These are phyloP conservation scores for Larix sibirica DNA, from an alignment of 83 land plant species.

Conservation along the genomic window DNA sequence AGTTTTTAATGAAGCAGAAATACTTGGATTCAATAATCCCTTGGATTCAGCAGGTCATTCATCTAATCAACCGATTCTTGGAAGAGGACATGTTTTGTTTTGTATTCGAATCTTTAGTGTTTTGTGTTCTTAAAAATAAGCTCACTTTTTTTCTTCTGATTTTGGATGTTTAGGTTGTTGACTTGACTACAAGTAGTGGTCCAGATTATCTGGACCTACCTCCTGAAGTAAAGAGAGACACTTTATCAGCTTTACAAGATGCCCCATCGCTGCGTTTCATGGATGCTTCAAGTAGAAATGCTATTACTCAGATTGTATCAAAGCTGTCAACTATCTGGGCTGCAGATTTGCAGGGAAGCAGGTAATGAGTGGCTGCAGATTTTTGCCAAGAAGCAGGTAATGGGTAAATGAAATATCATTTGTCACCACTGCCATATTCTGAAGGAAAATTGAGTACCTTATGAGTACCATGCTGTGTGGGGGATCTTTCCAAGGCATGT, in stretches of 20 bases:
- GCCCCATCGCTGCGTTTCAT: slow-evolving; percentile 20
- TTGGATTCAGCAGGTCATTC: slow-evolving; percentile 34
- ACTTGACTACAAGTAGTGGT: slow-evolving; percentile 24
- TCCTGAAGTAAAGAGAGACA: slow-evolving; percentile 21
- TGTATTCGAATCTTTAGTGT: neutral
- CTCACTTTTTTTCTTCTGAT: neutral
- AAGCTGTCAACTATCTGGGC: slow-evolving; percentile 27
- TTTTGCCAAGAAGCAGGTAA: no score
- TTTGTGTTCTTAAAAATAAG: no score
- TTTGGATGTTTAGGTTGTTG: slow-evolving; percentile 28
- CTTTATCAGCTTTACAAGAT: slow-evolving; percentile 23
- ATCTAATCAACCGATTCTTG: neutral
- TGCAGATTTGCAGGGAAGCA: slow-evolving; percentile 4
- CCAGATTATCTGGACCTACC: slow-evolving; percentile 25
- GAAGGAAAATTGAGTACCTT: no score
- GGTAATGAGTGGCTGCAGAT: neutral
- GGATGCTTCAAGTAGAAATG: slow-evolving; percentile 19
- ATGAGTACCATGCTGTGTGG: neutral
- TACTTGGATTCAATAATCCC: slow-evolving; percentile 25
- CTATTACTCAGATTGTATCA: slow-evolving; percentile 17
- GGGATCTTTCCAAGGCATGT: neutral
- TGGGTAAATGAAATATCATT: no score
- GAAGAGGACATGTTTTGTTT: neutral
- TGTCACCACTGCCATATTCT: no score
- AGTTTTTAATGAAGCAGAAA: slow-evolving; percentile 27